Evolutionary conservation across 1,284 basidiomycete genomes (phyloP).

Genomic region (Salmacisia buchloeana): DNA sequence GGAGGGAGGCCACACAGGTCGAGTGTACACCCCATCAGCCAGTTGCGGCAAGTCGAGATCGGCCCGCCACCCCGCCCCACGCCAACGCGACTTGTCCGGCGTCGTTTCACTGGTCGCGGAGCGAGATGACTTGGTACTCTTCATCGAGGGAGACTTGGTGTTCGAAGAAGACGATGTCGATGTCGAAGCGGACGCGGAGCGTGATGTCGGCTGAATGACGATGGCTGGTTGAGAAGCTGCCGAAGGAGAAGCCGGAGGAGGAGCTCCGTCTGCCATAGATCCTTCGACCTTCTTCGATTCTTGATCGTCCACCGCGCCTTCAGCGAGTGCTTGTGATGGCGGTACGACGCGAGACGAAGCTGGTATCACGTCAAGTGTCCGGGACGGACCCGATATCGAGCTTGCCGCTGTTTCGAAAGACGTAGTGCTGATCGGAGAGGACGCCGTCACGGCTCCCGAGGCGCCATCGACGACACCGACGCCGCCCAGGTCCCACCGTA

Average conservation of each 20-base stretch:
- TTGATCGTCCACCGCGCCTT: slow-evolving; percentile 3
- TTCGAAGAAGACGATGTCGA: neutral
- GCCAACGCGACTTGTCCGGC: neutral
- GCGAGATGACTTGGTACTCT: too few species aligned
- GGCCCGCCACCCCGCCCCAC: slow-evolving; percentile 5
- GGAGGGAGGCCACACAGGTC: neutral
- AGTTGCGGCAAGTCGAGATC: neutral
- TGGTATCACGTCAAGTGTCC: neutral
- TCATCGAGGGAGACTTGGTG: neutral
- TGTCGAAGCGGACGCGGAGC: too few species aligned
- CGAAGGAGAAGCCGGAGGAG: too few species aligned
- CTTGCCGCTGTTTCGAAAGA: neutral
- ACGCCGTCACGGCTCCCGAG: neutral
- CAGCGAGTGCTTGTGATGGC: neutral
- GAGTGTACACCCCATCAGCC: neutral
- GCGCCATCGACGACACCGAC: neutral
- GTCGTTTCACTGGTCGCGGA: too few species aligned
- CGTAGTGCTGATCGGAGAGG: neutral
- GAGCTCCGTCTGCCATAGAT: too few species aligned
- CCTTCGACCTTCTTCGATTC: too few species aligned
- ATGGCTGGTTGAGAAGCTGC: too few species aligned
- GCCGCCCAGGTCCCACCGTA: slow-evolving; percentile 1
- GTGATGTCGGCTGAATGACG: too few species aligned
- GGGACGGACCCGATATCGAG: neutral
- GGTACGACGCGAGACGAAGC: neutral